Base-by-base conservation (phyloP, 2,329 filamentous ascomycete species). In the Immersiporthe knoxdaviesiana region DNA sequence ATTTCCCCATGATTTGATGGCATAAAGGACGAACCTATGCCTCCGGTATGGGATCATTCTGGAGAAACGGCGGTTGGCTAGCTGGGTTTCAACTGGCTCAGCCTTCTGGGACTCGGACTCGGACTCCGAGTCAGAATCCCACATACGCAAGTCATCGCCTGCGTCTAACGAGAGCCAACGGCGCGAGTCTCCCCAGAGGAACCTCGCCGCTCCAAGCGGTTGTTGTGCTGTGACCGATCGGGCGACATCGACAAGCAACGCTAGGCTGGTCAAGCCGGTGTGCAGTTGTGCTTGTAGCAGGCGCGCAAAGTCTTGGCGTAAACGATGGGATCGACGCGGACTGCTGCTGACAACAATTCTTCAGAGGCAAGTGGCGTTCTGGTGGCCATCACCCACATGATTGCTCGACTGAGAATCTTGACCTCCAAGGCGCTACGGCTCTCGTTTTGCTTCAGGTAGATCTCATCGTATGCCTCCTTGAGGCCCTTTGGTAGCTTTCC, bases 401-500 rank as follows among this genome's bases (percentile, higher is more conserved):
- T 61, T 3, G 59, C 59, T 30, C 59, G 59, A 32, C 41, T 24
- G 21, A 41, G 35, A 16, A 61, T 61, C 10, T 3, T 21, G 32
- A 32, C 7, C 59, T 24, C 0, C 21, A 27, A 24, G 27, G 27
- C 10, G n/a, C 5, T 21, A 39, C n/a, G 59, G 3, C 1, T 30
- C 16, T 39, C 10, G 7, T 24, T 12, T 27, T 24, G 35, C 37
- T 16, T 61, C n/a, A 10, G 7, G 35, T 73, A 76, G 4, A 78
- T 77, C 47, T 77, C 75, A 56, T 78, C 74, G 66, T 79, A 79
- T 14, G 76, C 71, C 10, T 60, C 65, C 47, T 75, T 68, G 14
- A 79, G 74, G 66, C 65, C 72, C 3, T 65, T 47, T 4, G 77
- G 77, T 65, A 79, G 75, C 68, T 74, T 75, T 39, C 76, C 75